phyloP scores from a whole-genome alignment of 23 red algal genomes.

The Rhodosorus marinus region DNA sequence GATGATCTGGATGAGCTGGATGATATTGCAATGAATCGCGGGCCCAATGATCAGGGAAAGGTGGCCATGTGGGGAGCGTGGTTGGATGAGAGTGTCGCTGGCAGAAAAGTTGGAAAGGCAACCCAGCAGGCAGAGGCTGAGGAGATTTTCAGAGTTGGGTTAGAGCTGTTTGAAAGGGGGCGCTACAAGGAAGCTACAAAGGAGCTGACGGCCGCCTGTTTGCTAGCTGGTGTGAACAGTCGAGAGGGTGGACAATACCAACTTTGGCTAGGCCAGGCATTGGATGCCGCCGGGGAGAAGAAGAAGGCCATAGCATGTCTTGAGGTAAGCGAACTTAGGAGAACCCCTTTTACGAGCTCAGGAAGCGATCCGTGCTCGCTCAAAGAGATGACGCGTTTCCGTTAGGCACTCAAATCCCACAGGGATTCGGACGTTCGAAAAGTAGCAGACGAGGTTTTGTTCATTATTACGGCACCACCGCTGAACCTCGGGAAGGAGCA shows the following conservation, averaged over 20 bases:
- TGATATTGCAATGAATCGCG: constrained; percentile 30
- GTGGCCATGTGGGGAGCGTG: constrained; percentile 49
- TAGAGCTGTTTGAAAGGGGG: constrained; percentile 33
- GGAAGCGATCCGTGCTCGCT: too few relatives aligned
- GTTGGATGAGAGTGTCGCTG: constrained; percentile 55
- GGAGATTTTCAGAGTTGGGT: constrained; percentile 23
- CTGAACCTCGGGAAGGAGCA: constrained; percentile 34
- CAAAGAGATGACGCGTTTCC: too few relatives aligned
- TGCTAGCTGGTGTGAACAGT: constrained; percentile 11
- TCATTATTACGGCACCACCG: constrained; percentile 55
- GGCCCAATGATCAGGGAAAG: constrained; percentile 28
- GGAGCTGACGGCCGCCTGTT: constrained; percentile 16
- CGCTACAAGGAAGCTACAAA: constrained; percentile 22
- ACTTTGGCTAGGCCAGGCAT: constrained; percentile 79
- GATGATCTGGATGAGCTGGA: constrained; percentile 44
- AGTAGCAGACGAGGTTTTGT: constrained; percentile 54
- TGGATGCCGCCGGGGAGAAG: constrained; percentile 64
- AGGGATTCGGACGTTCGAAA: constrained; percentile 54
- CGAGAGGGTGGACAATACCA: constrained; percentile 61
- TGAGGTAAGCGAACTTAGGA: too few relatives aligned
- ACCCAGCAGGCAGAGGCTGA: constrained; percentile 8
- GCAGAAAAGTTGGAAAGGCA: constrained; percentile 24
- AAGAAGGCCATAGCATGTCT: constrained; percentile 18
- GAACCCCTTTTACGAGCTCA: too few relatives aligned
- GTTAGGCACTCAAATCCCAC: constrained; percentile 31